Percentiles rank a stretch among this genome's conserved stretches.
Conservation (phyloP, 768 basidiomycete genomes). For the Suillus occidentalis region DNA sequence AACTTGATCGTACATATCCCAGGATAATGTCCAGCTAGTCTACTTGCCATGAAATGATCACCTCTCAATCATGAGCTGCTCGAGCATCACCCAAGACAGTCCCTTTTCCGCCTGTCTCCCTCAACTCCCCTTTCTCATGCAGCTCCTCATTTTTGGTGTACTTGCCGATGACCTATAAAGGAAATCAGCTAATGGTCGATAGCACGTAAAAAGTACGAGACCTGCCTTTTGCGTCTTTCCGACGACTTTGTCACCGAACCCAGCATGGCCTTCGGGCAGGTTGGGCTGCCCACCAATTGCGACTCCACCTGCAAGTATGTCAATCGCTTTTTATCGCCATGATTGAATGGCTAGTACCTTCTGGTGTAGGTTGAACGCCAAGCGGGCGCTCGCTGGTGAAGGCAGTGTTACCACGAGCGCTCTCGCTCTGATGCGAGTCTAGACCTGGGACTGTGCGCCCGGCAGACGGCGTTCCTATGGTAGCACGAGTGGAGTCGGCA, state of each 20-base stretch:
- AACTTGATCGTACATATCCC: neutral
- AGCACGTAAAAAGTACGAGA: neutral
- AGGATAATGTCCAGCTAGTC: neutral
- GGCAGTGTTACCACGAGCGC: conserved; percentile 21
- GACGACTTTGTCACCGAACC: conserved; percentile 50
- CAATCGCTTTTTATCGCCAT: neutral
- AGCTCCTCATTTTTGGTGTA: conserved; percentile 44
- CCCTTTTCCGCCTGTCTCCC: conserved; percentile 52
- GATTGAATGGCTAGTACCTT: conserved; percentile 24
- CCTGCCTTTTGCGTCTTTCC: conserved; percentile 60
- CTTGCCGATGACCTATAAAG: conserved; percentile 49
- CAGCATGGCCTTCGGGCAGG: conserved; percentile 38
- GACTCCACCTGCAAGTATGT: conserved; percentile 24
- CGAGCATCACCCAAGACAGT: conserved; percentile 42
- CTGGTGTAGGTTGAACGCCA: conserved; percentile 35
- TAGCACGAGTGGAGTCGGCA: neutral
- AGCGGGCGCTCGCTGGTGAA: conserved; percentile 37
- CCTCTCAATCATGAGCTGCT: conserved; percentile 40
- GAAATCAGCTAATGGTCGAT: conserved; percentile 1
- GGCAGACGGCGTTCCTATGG: neutral
- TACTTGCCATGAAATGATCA: neutral
- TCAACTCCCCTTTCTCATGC: conserved; percentile 57
- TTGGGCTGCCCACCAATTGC: conserved; percentile 23
- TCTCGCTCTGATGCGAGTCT: neutral
- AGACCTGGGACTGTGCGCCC: neutral